Base-by-base conservation (phyloP, 176 grass and related monocot genomes). In the Oryza nivara region DNA sequence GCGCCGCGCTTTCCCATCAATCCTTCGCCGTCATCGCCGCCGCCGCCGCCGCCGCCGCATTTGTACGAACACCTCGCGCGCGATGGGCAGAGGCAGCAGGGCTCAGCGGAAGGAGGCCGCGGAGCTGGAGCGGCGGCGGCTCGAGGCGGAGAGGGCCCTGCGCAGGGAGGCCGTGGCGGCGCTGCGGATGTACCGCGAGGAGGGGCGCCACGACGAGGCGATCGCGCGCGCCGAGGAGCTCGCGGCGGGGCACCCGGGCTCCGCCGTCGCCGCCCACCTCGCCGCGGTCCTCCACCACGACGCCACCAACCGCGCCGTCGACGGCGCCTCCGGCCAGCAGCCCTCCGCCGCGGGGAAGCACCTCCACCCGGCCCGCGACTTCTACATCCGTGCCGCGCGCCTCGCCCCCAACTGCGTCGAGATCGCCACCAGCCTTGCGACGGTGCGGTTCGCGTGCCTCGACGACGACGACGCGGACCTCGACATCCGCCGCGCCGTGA, bases 341-440 rank as follows among this genome's bases (percentile, higher is more conserved):
- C 38, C 38, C 7, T 40, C 38, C 6, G 36, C 36, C 36, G 38
- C 38, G 38, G 38, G 38, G 7, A 40, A 4, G 6, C 38, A 40
- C 38, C 38, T 40, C 38, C 38, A 40, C 38, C 38, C 6, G 38
- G 38, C 38, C 38, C 38, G 38, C 38, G 38, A 40, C 38, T 40
- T 40, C 38, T 40, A 40, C 38, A 40, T 40, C 36, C 75, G 19
- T 36, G 7, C 11, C 56, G 75, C 75, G 75, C 11, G 12, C 11
- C 75, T 78, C 58, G 75, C 2, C 58, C 36, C 75, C 58, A 44
- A 78, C 11, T 78, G 75, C 75, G 3, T 65, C 58, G 3, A 7
- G 11, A 65, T 28, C 75, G 60, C 58, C 38, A 44, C 17, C 69
- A 4, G 3, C 19, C 38, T 72, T 9, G 69, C 19, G 3, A 72